phyloP scores from a whole-genome alignment of 2,329 filamentous ascomycete genomes.

The Fusarium lyarnte region DNA sequence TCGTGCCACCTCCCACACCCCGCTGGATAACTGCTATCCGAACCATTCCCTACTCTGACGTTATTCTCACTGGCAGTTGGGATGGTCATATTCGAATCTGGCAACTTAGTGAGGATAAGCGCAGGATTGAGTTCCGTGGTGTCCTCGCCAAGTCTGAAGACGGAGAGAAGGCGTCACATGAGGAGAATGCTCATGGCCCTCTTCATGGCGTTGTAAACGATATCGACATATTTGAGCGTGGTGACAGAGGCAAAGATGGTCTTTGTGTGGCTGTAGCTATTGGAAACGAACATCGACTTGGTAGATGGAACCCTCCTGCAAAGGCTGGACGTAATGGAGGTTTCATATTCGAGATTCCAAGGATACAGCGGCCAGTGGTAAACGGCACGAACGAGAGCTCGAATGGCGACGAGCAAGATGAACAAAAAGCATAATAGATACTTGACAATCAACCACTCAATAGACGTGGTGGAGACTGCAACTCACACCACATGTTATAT shows the following conservation, averaged over 20 bases:
- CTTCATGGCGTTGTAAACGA: conserved; percentile 87
- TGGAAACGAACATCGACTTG: conserved; percentile 86
- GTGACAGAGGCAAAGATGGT: conserved; percentile 78
- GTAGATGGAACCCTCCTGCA: conserved; percentile 76
- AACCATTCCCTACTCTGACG: conserved; percentile 88
- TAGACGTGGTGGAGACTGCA: conserved; percentile 36
- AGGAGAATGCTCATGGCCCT: conserved; percentile 45
- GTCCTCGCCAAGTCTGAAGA: conserved; percentile 61
- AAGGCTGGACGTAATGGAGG: conserved; percentile 78
- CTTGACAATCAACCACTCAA: conserved; percentile 31
- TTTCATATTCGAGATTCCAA: conserved; percentile 85
- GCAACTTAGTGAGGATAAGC: conserved; percentile 85
- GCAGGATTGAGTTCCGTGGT: conserved; percentile 77
- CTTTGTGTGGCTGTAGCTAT: conserved; percentile 87
- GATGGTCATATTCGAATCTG: conserved; percentile 85
- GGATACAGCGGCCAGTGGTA: conserved; percentile 47
- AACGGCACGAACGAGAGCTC: conserved; percentile 48
- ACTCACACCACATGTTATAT: conserved; percentile 23
- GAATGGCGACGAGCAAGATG: conserved; percentile 35
- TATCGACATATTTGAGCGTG: conserved; percentile 85
- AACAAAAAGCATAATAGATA: conserved; percentile 41
- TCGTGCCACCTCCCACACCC: conserved; percentile 72
- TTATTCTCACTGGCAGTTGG: conserved; percentile 93
- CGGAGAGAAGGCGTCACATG: conserved; percentile 34
- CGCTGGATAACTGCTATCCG: conserved; percentile 91